These are phyloP conservation scores for Saccharomycopsis javanensis DNA, from an alignment of 805 yeast genomes.

Conservation along the genomic window DNA sequence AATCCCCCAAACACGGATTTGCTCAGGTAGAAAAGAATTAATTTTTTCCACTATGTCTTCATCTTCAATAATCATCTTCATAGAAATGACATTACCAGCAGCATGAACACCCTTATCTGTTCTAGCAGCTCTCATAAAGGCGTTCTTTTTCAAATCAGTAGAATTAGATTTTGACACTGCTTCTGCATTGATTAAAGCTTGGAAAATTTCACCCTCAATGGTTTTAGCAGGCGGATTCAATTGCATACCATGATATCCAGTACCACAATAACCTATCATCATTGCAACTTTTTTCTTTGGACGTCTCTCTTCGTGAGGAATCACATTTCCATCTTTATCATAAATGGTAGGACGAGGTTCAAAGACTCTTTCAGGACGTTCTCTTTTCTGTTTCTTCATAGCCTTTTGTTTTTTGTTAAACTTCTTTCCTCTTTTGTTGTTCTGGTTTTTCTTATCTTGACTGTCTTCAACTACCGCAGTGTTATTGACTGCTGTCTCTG, in stretches of 20 bases:
- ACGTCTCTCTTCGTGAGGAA: conserved; percentile 43
- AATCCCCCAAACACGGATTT: conserved; percentile 88
- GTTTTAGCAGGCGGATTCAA: conserved; percentile 80
- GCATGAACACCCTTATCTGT: conserved; percentile 97
- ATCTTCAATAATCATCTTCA: conserved; percentile 79
- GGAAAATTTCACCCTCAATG: conserved; percentile 81
- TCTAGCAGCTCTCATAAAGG: conserved; percentile 80
- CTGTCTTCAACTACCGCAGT: neutral
- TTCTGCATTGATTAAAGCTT: conserved; percentile 77
- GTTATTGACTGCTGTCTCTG: neutral
- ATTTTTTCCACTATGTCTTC: conserved; percentile 46
- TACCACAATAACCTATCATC: conserved; percentile 89
- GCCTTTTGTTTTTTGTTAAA: neutral
- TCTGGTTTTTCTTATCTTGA: neutral
- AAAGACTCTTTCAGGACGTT: conserved; percentile 1
- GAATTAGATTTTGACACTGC: conserved; percentile 83
- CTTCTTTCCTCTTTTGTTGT: neutral
- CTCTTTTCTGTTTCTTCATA: neutral
- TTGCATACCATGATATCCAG: conserved; percentile 97
- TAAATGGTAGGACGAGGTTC: conserved; percentile 22
- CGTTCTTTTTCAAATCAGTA: conserved; percentile 77
- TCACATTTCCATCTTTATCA: conserved; percentile 56
- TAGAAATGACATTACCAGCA: conserved; percentile 83
- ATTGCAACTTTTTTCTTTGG: conserved; percentile 89
- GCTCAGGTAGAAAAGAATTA: conserved; percentile 69